A percentile compares a stretch with the other conserved stretches of the same genome.
phyloP scores from a whole-genome alignment of 1,139 yeast species.

The Debaryomyces fabryi region DNA sequence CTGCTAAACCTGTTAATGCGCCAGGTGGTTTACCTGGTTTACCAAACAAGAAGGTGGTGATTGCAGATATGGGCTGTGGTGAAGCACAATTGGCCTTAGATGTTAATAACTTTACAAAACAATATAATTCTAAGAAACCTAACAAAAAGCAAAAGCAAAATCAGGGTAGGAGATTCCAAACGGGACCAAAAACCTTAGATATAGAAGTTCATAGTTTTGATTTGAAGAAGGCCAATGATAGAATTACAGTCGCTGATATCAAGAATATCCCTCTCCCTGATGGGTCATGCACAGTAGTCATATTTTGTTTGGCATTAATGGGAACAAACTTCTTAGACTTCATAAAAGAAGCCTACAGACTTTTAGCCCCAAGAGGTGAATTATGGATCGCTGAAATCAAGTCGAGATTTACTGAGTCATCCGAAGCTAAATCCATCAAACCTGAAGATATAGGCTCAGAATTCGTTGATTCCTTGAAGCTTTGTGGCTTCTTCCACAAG shows the following conservation, averaged over 20 bases:
- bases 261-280: constrained; percentile 84
- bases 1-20: constrained; percentile 74
- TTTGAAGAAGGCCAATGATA: constrained; percentile 78
- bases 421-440: constrained; percentile 24
- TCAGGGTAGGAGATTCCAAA: constrained; percentile 29
- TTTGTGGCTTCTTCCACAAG: constrained; percentile 84
- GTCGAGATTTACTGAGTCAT: constrained; percentile 74
- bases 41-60: constrained; percentile 55
- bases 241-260: constrained; percentile 94
- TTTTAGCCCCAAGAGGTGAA: constrained; percentile 88
- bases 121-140: constrained; percentile 33
- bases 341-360: constrained; percentile 83
- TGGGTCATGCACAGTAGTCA: constrained; percentile 77
- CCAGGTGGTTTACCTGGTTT: constrained; percentile 93
- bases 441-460: constrained; percentile 60
- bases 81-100: constrained; percentile 86
- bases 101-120: constrained; percentile 52
- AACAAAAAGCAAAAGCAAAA: constrained; percentile 36
- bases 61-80: constrained; percentile 99
- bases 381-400: constrained; percentile 98
- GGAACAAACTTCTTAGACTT: constrained; percentile 95
- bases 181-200: constrained; percentile 36
- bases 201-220: constrained; percentile 87
- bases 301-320: constrained; percentile 93
- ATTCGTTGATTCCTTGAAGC: constrained; percentile 75